Evolutionary conservation across 176 grass and related monocot genomes (phyloP).

Genomic region (Oryza coarctata): DNA sequence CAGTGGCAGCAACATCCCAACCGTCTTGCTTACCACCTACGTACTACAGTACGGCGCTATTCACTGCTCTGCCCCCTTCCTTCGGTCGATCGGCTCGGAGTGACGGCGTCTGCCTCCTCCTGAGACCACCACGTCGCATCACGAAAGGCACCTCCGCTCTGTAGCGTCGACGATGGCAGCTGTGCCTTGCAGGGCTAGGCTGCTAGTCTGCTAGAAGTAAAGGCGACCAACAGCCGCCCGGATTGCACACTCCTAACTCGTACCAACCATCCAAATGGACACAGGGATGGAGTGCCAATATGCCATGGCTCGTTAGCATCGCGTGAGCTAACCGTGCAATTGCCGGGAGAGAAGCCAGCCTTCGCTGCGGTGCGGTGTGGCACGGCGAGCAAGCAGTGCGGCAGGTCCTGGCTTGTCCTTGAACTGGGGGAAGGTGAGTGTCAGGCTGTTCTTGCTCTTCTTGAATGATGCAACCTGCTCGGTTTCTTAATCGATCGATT

Average conservation of each 20-base stretch:
- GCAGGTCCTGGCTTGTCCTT: neutral
- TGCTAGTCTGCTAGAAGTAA: neutral
- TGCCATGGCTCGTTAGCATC: neutral
- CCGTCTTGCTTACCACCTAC: neutral
- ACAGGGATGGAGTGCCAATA: too few relatives aligned
- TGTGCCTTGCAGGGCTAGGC: neutral
- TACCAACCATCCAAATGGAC: conserved; percentile 2
- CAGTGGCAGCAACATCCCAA: neutral
- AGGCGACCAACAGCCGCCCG: neutral
- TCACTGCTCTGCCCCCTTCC: neutral
- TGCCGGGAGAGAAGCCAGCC: neutral
- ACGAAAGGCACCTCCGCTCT: conserved; percentile 27
- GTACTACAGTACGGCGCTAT: neutral
- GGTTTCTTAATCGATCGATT: neutral
- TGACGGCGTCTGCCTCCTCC: neutral
- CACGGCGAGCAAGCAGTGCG: neutral
- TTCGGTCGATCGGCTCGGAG: neutral
- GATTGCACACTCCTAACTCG: neutral
- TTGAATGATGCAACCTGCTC: neutral
- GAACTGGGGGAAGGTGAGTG: neutral
- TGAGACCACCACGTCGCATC: neutral
- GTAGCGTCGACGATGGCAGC: conserved; percentile 20
- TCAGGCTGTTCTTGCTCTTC: neutral
- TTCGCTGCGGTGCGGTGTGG: neutral
- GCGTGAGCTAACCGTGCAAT: neutral